These are phyloP conservation scores for Coccomyxa subellipsoidea DNA, from an alignment of 163 green algal species.

Conservation along the genomic window DNA sequence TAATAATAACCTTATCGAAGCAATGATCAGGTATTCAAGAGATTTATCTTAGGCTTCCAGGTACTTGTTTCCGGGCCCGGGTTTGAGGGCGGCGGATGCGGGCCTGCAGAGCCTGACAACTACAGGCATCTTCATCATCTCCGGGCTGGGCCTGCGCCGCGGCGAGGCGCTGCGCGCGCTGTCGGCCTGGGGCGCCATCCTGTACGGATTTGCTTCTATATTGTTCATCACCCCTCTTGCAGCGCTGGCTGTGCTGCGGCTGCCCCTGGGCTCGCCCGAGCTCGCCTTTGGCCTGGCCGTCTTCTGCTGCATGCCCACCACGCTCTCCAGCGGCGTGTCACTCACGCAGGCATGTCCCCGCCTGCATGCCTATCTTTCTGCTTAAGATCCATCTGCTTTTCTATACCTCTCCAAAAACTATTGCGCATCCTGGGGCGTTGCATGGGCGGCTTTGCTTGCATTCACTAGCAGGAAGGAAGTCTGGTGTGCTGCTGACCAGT, in stretches of 20 bases:
- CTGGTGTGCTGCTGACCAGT: neutral
- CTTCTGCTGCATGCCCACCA: constrained; percentile 93
- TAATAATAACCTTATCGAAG: no score
- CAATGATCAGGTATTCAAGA: no score
- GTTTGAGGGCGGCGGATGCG: constrained; percentile 26
- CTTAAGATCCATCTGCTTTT: neutral
- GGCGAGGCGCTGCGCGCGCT: constrained; percentile 31
- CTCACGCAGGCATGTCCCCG: constrained; percentile 44
- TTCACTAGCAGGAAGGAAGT: constrained; percentile 14
- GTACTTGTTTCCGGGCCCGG: constrained; percentile 28
- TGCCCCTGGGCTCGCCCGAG: constrained; percentile 62
- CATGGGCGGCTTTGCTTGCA: no score
- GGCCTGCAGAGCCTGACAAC: constrained; percentile 34
- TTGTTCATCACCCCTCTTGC: constrained; percentile 65
- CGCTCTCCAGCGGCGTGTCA: constrained; percentile 69
- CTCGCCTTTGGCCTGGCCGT: constrained; percentile 78
- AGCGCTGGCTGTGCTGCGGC: constrained; percentile 31
- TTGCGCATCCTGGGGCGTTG: no score
- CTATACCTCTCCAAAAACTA: no score
- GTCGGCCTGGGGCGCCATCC: constrained; percentile 34
- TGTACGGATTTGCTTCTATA: constrained; percentile 70
- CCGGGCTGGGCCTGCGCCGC: constrained; percentile 23
- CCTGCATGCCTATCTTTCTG: neutral
- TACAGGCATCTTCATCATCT: constrained; percentile 59
- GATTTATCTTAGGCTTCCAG: no score